Base-by-base conservation (phyloP, 257 asterid species). In the Cordia subcordata region DNA sequence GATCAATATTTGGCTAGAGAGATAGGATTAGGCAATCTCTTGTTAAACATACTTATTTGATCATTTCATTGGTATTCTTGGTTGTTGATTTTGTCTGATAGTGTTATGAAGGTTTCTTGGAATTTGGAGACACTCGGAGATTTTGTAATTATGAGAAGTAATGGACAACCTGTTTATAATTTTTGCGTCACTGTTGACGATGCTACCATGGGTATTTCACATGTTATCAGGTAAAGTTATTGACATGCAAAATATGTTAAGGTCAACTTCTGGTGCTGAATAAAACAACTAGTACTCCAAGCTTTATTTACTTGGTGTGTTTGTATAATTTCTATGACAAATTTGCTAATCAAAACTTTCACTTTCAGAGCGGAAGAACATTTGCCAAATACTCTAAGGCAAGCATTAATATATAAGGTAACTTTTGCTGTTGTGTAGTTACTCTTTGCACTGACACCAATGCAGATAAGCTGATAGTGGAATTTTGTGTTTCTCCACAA, bases 61-160 rank as follows among this genome's bases (percentile, higher is more conserved):
- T 58, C 19, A 14, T 20, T 62, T 45, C 46, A 62, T 19, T 64
- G 17, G 44, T 38, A 21, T 55, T 60, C 52, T 62, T 32, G 35
- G 60, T 53, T 64, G 57, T 80, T 83, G 55, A 87, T 72, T 71
- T 73, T 69, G 66, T 79, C 68, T 81, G 78, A 72, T 85, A 74
- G 84, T 79, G 75, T 70, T 54, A 33, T 84, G 75, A 73, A 92
- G 98, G 95, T 92, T 57, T 72, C 88, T 71, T 88, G 99, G 96
- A 92, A 84, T 72, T 77, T 79, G 32, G 80, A 92, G 72, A 88
- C 99, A 37, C 92, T 92, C 68, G 99, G 99, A 67, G 99, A 92
- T 80, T 92, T 92, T 58, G 99, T 92, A 72, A 85, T 92, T 67
- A 88, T 92, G 99, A 92, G 99, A 84, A 92, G 96, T 68, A 92